Conservation (phyloP, 2,329 filamentous ascomycete genomes). For the Karstenula rhodostoma region DNA sequence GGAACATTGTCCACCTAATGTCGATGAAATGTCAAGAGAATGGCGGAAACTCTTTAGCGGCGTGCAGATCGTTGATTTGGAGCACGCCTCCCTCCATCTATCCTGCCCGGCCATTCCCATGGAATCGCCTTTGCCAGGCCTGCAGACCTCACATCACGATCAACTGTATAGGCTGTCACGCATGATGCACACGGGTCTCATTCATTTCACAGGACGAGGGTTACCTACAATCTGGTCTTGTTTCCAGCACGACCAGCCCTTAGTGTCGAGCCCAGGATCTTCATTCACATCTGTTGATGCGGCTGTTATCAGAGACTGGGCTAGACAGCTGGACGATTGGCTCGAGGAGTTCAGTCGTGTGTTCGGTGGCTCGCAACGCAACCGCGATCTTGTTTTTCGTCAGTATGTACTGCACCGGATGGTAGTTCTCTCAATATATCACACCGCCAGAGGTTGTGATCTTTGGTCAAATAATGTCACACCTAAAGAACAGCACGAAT, state of each 20-base stretch:
- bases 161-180: slow-evolving; percentile 10
- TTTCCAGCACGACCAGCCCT: slow-evolving; percentile 1
- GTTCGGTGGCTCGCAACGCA: slow-evolving; percentile 1
- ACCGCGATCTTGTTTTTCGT: slow-evolving; percentile 8
- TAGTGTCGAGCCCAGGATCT: not conserved
- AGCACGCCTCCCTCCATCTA: slow-evolving; percentile 7
- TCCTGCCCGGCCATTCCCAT: slow-evolving; percentile 8
- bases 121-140: slow-evolving; percentile 7
- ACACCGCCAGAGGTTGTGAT: slow-evolving; percentile 7
- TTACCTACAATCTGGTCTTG: slow-evolving; percentile 12
- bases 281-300: slow-evolving; percentile 8
- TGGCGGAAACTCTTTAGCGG: slow-evolving; percentile 11
- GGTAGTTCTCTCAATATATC: slow-evolving; percentile 9
- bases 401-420: slow-evolving; percentile 11
- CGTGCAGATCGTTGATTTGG: slow-evolving; percentile 9
- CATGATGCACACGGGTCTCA: slow-evolving; percentile 14
- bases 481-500: slow-evolving; percentile 9
- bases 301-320: slow-evolving; percentile 10
- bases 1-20: slow-evolving; percentile 7
- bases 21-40: slow-evolving; percentile 10
- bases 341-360: slow-evolving; percentile 9
- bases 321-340: slow-evolving; percentile 12
- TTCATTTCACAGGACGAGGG: slow-evolving; percentile 7
- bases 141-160: slow-evolving; percentile 8
- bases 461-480: slow-evolving; percentile 10